Evolutionary conservation across 2,329 filamentous ascomycete genomes (phyloP).

Genomic region (Ophiostoma novo-ulmi): DNA sequence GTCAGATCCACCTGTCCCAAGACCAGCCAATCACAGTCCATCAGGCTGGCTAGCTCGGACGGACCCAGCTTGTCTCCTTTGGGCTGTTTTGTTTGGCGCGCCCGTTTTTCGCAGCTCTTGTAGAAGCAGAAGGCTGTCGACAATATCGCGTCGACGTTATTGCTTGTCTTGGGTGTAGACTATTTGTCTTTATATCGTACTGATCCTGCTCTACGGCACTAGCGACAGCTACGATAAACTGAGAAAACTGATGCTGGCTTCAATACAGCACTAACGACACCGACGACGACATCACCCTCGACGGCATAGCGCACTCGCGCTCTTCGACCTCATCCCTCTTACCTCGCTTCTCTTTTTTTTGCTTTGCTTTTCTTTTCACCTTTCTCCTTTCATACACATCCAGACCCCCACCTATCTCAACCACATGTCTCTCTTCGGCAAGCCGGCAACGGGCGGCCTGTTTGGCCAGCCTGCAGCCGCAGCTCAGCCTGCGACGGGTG

Average conservation of each 20-base stretch:
- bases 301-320: constrained; percentile 1
- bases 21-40: constrained; percentile 25
- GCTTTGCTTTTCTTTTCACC: neutral
- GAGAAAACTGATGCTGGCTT: neutral
- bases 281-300: neutral
- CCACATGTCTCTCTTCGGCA: constrained; percentile 29
- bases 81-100: constrained; percentile 16
- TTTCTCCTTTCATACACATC: neutral
- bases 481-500: constrained; percentile 10
- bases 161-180: neutral
- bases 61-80: constrained; percentile 10
- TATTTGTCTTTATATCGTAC: neutral
- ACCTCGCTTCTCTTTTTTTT: neutral
- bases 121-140: constrained; percentile 1
- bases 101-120: constrained; percentile 9
- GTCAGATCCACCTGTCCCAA: constrained; percentile 10
- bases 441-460: constrained; percentile 23
- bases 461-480: constrained; percentile 21
- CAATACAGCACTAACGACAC: neutral
- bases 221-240: neutral
- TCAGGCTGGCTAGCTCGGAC: constrained; percentile 25
- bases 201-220: neutral
- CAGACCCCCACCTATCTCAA: neutral
- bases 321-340: neutral
- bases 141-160: neutral